A percentile compares a stretch with the other conserved stretches of the same genome.
Evolutionary conservation across 768 basidiomycete genomes (phyloP).

Genomic region (Leccinellum rugosiceps): DNA sequence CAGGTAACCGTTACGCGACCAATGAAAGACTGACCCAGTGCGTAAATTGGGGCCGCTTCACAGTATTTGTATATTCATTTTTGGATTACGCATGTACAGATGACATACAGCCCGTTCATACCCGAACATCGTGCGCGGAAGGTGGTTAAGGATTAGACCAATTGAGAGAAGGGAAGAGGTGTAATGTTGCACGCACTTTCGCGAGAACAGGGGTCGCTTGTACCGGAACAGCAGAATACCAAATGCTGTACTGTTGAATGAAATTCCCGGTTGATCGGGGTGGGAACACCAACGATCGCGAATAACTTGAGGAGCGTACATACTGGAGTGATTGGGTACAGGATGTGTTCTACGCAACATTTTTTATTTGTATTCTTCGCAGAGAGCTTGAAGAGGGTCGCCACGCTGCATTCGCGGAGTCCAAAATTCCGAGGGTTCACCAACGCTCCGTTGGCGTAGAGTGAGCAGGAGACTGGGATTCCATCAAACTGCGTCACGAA

Average conservation of each 20-base stretch:
- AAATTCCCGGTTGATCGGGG: slow-evolving; percentile 11
- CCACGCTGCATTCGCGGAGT: slow-evolving; percentile 34
- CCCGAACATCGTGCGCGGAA: slow-evolving; percentile 19
- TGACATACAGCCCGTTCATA: slow-evolving; percentile 20
- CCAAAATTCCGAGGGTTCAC: slow-evolving; percentile 11
- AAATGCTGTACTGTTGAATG: slow-evolving; percentile 1
- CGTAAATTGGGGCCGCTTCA: slow-evolving; percentile 4
- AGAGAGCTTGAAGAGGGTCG: neutral
- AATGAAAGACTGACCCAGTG: neutral
- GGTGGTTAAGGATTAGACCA: neutral
- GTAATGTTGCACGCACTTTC: slow-evolving; percentile 7
- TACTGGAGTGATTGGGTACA: neutral
- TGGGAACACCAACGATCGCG: slow-evolving; percentile 8
- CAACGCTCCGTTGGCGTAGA: neutral
- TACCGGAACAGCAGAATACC: neutral
- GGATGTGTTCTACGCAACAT: slow-evolving; percentile 18
- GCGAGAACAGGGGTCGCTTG: neutral
- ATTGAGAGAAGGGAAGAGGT: slow-evolving; percentile 1
- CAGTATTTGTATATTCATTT: slow-evolving; percentile 19
- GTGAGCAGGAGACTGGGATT: neutral
- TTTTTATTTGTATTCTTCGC: neutral
- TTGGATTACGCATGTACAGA: slow-evolving; percentile 15
- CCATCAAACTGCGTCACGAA: slow-evolving; percentile 8
- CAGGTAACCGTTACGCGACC: slow-evolving; percentile 9
- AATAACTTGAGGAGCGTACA: neutral